These are phyloP conservation scores for Mollisiaceae sp. DNA, from an alignment of 2,329 filamentous ascomycete species.

Conservation along the genomic window DNA sequence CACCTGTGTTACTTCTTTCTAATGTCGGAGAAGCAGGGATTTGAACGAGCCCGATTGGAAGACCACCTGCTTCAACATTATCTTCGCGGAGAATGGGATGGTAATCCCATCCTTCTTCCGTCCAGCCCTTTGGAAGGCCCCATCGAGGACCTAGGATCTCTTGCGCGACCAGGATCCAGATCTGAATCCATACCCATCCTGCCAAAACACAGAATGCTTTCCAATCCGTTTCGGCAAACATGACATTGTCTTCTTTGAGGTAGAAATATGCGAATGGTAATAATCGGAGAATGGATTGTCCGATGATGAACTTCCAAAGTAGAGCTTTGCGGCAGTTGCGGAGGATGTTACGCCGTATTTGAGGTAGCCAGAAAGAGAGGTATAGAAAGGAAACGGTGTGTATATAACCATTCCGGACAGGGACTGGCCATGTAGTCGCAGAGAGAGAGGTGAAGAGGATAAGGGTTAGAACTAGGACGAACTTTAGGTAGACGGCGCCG, in stretches of 20 bases:
- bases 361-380: constrained; percentile 89
- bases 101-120: constrained; percentile 87
- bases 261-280: constrained; percentile 88
- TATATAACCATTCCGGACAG: constrained; percentile 60
- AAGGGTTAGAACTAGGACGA: constrained; percentile 59
- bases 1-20: constrained; percentile 29
- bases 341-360: constrained; percentile 87
- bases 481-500: constrained; percentile 60
- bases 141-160: constrained; percentile 88
- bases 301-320: constrained; percentile 88
- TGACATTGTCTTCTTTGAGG: constrained; percentile 75
- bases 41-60: constrained; percentile 76
- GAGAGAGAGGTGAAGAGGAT: constrained; percentile 64
- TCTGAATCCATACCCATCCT: constrained; percentile 87
- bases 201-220: constrained; percentile 67
- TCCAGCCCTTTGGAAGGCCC: constrained; percentile 73
- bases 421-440: constrained; percentile 64
- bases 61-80: constrained; percentile 75
- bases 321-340: constrained; percentile 91
- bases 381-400: constrained; percentile 74
- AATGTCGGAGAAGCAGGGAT: constrained; percentile 35
- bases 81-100: constrained; percentile 88
- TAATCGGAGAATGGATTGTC: constrained; percentile 79
- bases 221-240: constrained; percentile 75
- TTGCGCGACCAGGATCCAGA: constrained; percentile 78